Conservation (phyloP, 2,329 filamentous ascomycete genomes). For the Pyrenochaeta sp. region DNA sequence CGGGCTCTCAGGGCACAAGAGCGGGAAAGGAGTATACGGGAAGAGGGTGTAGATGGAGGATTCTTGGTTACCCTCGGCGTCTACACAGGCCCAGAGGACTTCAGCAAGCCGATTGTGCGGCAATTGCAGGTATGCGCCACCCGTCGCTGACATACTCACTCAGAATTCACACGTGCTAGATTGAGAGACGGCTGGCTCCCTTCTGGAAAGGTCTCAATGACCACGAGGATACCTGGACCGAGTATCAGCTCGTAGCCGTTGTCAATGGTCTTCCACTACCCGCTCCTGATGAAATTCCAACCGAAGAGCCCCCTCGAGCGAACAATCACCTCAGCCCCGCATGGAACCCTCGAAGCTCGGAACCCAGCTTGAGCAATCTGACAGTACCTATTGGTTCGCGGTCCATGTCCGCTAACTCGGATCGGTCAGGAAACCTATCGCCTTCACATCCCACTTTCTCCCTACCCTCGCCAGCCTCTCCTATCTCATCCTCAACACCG, state of each 20-base stretch:
- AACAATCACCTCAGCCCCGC: conserved; percentile 42
- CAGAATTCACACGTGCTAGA: conserved; percentile 62
- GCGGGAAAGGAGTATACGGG: conserved; percentile 85
- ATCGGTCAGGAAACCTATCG: conserved; percentile 67
- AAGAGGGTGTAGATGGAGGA: conserved; percentile 93
- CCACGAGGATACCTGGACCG: conserved; percentile 87
- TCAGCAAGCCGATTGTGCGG: conserved; percentile 85
- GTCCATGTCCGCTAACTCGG: conserved; percentile 81
- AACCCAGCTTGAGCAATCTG: conserved; percentile 72
- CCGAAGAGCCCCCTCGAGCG: conserved; percentile 67
- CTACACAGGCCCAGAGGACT: conserved; percentile 92
- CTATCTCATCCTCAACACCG: conserved; percentile 57
- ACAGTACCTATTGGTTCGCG: conserved; percentile 81
- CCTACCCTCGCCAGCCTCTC: conserved; percentile 65
- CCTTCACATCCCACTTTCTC: conserved; percentile 70
- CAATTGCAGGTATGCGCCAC: conserved; percentile 80
- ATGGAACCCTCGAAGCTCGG: conserved; percentile 59
- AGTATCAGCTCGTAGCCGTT: conserved; percentile 92
- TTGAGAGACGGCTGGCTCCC: conserved; percentile 89
- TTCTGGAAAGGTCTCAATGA: conserved; percentile 96
- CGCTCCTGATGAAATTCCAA: conserved; percentile 80
- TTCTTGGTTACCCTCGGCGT: conserved; percentile 93
- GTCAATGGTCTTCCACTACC: conserved; percentile 86
- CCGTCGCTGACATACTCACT: conserved; percentile 6
- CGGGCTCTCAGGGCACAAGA: conserved; percentile 79